Conservation (phyloP, 2,329 filamentous ascomycete species). For the Amesomyces nigricolor region DNA sequence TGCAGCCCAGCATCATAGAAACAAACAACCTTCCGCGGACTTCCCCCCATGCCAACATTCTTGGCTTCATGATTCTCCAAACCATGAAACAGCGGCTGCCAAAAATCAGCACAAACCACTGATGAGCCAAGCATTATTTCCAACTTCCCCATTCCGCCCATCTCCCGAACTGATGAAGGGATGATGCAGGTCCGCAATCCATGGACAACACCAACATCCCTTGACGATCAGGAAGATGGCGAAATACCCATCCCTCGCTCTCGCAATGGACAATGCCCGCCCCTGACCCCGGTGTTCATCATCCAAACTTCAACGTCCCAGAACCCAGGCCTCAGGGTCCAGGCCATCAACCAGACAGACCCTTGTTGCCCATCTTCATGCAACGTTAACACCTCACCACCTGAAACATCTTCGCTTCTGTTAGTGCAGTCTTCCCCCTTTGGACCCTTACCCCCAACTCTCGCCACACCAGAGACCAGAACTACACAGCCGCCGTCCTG, state of each 20-base stretch:
- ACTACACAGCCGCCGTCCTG: constrained; percentile 7
- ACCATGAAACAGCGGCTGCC: too few species aligned
- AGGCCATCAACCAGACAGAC: neutral
- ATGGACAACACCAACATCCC: neutral
- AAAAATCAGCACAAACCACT: too few species aligned
- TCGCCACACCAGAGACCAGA: constrained; percentile 5
- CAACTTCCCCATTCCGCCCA: constrained; percentile 7
- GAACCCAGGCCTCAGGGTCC: neutral
- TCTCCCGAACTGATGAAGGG: constrained; percentile 4
- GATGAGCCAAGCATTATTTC: neutral
- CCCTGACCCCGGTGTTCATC: too few species aligned
- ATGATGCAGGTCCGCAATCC: neutral
- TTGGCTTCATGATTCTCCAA: neutral
- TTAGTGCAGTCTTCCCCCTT: neutral
- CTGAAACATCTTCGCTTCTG: neutral
- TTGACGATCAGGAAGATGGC: too few species aligned
- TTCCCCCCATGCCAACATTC: neutral
- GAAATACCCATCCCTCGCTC: too few species aligned
- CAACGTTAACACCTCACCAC: constrained; percentile 10
- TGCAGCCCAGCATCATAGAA: neutral
- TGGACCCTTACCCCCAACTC: neutral
- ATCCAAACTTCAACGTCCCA: neutral
- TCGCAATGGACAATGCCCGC: too few species aligned
- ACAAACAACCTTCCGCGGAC: neutral
- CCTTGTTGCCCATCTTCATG: neutral